Conservation (phyloP, 2,329 filamentous ascomycete species). For the Acrocalymma vagum region DNA sequence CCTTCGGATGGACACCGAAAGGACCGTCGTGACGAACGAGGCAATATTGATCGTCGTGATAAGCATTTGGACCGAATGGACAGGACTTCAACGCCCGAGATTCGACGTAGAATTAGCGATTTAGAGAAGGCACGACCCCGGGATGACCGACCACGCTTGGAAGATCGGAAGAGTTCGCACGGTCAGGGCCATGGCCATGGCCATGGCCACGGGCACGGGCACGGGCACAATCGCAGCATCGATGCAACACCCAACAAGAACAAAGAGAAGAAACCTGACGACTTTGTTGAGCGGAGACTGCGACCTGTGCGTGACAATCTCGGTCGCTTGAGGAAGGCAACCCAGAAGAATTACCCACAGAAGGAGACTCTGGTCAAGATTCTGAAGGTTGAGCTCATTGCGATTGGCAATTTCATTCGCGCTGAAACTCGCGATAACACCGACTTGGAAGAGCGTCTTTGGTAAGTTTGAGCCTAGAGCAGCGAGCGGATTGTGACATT, state of each 20-base stretch:
- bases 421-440: slow-evolving; percentile 53
- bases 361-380: slow-evolving; percentile 69
- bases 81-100: slow-evolving; percentile 54
- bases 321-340: slow-evolving; percentile 67
- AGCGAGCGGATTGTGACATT: too few relatives aligned
- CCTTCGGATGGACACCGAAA: slow-evolving; percentile 39
- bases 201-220: slow-evolving; percentile 47
- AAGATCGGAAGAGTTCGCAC: slow-evolving; percentile 54
- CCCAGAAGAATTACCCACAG: slow-evolving; percentile 68
- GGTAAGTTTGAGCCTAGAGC: slow-evolving; percentile 53
- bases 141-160: slow-evolving; percentile 24
- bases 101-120: slow-evolving; percentile 55
- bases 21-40: slow-evolving; percentile 48
- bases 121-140: slow-evolving; percentile 27
- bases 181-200: slow-evolving; percentile 59
- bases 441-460: slow-evolving; percentile 60
- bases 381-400: slow-evolving; percentile 68
- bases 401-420: slow-evolving; percentile 70
- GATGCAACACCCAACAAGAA: slow-evolving; percentile 35
- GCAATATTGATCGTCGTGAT: slow-evolving; percentile 48
- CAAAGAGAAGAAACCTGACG: slow-evolving; percentile 49
- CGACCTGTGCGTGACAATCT: slow-evolving; percentile 69
- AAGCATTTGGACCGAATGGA: slow-evolving; percentile 42
- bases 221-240: slow-evolving; percentile 34
- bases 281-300: slow-evolving; percentile 61